phyloP scores from a whole-genome alignment of 805 yeast species.

The Zygosaccharomyces pseudorouxii region DNA sequence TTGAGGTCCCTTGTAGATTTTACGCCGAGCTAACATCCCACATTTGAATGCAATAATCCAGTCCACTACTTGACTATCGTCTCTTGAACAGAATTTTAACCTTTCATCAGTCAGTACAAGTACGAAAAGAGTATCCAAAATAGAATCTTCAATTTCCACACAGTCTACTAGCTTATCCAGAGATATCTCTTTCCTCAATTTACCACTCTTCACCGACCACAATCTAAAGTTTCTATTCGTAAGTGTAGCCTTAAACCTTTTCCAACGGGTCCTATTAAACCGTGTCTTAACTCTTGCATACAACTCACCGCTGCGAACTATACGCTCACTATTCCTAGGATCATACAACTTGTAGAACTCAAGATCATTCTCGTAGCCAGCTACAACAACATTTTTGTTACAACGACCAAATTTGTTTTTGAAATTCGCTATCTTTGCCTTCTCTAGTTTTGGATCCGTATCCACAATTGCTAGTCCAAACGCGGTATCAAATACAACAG shows the following conservation, averaged over 20 bases:
- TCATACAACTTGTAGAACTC: slow-evolving; percentile 21
- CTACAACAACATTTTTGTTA: not conserved
- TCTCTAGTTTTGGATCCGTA: not conserved
- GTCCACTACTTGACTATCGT: slow-evolving; percentile 22
- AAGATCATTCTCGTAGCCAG: slow-evolving; percentile 13
- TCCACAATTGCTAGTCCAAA: slow-evolving; percentile 6
- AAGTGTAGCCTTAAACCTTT: slow-evolving; percentile 15
- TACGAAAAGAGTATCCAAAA: slow-evolving; percentile 17
- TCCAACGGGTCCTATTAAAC: slow-evolving; percentile 22
- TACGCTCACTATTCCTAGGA: slow-evolving; percentile 14
- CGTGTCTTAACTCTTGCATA: slow-evolving; percentile 16
- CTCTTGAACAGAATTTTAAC: slow-evolving; percentile 17
- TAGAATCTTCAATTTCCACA: slow-evolving; percentile 17
- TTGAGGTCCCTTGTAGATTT: not conserved
- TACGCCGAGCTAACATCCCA: slow-evolving; percentile 17
- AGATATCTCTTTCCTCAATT: slow-evolving; percentile 11
- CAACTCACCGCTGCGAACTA: slow-evolving; percentile 16
- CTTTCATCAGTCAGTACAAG: slow-evolving; percentile 20
- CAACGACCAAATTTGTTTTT: not conserved
- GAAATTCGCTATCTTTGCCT: not conserved
- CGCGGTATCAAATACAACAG: slow-evolving; percentile 3
- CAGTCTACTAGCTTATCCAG: slow-evolving; percentile 20
- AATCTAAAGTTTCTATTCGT: slow-evolving; percentile 17
- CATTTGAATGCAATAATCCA: slow-evolving; percentile 26
- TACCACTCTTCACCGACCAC: slow-evolving; percentile 17